A percentile compares a stretch with the other conserved stretches of the same genome.
Conservation (phyloP, 2,329 filamentous ascomycete species). For the Fusarium sp. region DNA sequence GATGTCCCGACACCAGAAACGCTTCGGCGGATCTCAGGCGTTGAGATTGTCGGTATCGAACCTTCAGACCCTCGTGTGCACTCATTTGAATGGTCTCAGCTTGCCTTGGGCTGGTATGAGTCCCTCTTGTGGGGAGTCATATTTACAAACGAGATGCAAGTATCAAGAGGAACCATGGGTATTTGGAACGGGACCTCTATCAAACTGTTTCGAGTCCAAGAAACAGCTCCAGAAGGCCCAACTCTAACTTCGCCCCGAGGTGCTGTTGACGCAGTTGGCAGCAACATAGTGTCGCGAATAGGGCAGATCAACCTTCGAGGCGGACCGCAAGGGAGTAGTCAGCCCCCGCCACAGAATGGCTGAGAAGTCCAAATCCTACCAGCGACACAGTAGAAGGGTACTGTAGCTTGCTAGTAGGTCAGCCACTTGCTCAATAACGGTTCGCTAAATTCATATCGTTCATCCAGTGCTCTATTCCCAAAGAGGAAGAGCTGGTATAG, state of each 20-base stretch:
- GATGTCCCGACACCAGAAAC: slow-evolving; percentile 59
- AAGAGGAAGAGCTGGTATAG: slow-evolving; percentile 7
- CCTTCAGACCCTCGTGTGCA: slow-evolving; percentile 80
- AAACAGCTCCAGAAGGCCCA: slow-evolving; percentile 82
- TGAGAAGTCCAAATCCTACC: slow-evolving; percentile 11
- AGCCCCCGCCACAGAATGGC: slow-evolving; percentile 31
- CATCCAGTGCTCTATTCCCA: slow-evolving; percentile 5
- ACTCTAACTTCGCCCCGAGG: slow-evolving; percentile 86
- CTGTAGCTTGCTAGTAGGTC: background rate
- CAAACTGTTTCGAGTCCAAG: slow-evolving; percentile 89
- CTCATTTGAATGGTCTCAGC: slow-evolving; percentile 92
- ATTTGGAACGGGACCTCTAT: slow-evolving; percentile 94
- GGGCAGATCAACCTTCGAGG: slow-evolving; percentile 80
- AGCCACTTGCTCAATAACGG: slow-evolving; percentile 3
- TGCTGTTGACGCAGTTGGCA: slow-evolving; percentile 92
- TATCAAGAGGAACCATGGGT: slow-evolving; percentile 86
- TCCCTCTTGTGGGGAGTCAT: slow-evolving; percentile 93
- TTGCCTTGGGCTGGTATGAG: slow-evolving; percentile 95
- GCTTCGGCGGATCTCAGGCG: slow-evolving; percentile 66
- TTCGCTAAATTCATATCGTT: background rate
- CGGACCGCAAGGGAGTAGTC: slow-evolving; percentile 42
- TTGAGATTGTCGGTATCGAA: slow-evolving; percentile 78
- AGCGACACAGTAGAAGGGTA: background rate
- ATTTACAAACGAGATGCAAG: slow-evolving; percentile 89
- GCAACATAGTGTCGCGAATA: slow-evolving; percentile 87